A percentile compares a stretch with the other conserved stretches of the same genome.
These are phyloP conservation scores for Aphanocladium album DNA, from an alignment of 2,329 filamentous ascomycete genomes.

Conservation along the genomic window DNA sequence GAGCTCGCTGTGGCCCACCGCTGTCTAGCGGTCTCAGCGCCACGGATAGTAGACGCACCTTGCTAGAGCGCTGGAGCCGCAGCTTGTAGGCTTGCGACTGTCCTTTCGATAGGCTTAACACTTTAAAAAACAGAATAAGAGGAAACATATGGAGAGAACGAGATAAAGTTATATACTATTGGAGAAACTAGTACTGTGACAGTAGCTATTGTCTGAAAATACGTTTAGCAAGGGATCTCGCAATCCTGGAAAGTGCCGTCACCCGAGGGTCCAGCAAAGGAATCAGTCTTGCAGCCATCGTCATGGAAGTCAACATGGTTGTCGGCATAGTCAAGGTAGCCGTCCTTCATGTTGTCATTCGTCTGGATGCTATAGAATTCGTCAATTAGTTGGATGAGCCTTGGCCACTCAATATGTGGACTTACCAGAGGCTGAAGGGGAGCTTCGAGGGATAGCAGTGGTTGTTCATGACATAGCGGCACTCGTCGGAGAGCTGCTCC, in stretches of 20 bases:
- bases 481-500: constrained; percentile 1
- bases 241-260: neutral
- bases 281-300: constrained; percentile 9
- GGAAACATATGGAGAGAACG: too few relatives aligned
- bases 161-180: too few relatives aligned
- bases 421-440: neutral
- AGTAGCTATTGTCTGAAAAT: neutral
- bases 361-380: neutral
- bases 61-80: too few relatives aligned
- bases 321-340: constrained; percentile 8
- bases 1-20: too few relatives aligned
- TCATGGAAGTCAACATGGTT: constrained; percentile 11
- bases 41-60: too few relatives aligned
- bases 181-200: too few relatives aligned
- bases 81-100: too few relatives aligned
- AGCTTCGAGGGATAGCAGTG: constrained; percentile 9
- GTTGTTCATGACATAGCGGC: constrained; percentile 9
- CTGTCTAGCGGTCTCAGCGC: too few relatives aligned
- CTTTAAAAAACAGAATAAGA: too few relatives aligned
- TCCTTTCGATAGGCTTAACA: too few relatives aligned
- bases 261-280: neutral
- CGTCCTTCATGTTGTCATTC: constrained; percentile 8
- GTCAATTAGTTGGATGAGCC: neutral
- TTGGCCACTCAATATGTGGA: neutral
- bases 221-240: neutral